These are phyloP conservation scores for Friedmanniomyces simplex DNA, from an alignment of 495 filamentous ascomycete species.

Conservation along the genomic window DNA sequence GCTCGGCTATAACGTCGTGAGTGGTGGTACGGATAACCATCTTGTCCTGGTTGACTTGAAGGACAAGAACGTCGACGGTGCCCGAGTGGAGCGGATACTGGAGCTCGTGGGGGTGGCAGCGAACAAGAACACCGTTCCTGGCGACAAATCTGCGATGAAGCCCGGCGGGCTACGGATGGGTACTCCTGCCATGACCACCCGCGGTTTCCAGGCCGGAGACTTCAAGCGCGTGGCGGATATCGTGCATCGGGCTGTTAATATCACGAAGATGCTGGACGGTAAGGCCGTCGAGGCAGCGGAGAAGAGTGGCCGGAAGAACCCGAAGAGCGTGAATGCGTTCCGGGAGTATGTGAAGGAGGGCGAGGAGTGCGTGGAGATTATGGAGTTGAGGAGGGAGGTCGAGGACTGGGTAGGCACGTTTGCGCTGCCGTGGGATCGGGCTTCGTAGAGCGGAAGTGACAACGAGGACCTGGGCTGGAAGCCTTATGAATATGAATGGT, in stretches of 20 bases:
- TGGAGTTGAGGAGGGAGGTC: slow-evolving; percentile 78
- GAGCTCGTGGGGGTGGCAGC: slow-evolving; percentile 98
- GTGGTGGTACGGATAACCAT: slow-evolving; percentile 94
- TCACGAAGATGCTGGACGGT: slow-evolving; percentile 77
- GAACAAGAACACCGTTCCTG: slow-evolving; percentile 98
- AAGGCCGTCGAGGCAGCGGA: slow-evolving; percentile 64
- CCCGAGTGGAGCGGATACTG: slow-evolving; percentile 89
- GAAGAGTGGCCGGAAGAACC: slow-evolving; percentile 68
- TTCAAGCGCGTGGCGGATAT: slow-evolving; percentile 85
- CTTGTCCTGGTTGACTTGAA: slow-evolving; percentile 94
- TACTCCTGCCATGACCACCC: slow-evolving; percentile 95
- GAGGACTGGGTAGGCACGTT: slow-evolving; percentile 87
- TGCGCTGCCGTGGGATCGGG: slow-evolving; percentile 66
- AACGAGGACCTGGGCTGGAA: background rate
- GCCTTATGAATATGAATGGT: background rate
- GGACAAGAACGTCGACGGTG: slow-evolving; percentile 70
- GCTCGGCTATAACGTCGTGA: slow-evolving; percentile 84
- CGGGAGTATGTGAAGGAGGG: slow-evolving; percentile 73
- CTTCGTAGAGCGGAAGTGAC: background rate
- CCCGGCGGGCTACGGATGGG: slow-evolving; percentile 92
- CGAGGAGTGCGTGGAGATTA: slow-evolving; percentile 72
- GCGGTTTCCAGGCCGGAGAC: slow-evolving; percentile 78
- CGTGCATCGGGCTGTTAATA: slow-evolving; percentile 80
- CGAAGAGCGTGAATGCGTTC: slow-evolving; percentile 71
- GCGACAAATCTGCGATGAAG: slow-evolving; percentile 94